A percentile compares a stretch with the other conserved stretches of the same genome.
Conservation (phyloP, 1,139 yeast genomes). For the Dujonia santamariae region DNA sequence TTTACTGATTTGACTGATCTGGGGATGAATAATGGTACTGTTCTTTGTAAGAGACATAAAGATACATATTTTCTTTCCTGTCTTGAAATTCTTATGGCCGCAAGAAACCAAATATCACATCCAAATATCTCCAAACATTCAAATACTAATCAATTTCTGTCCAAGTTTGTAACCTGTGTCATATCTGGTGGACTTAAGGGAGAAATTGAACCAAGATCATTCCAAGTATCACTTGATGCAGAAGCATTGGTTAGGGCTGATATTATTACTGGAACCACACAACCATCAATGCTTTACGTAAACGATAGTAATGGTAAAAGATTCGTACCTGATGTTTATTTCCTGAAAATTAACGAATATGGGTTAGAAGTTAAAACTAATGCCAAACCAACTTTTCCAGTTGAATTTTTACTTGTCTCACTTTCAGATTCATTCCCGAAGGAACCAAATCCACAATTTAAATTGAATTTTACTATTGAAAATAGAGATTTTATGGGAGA, state of each 20-base stretch:
- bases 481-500: conserved; percentile 75
- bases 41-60: conserved; percentile 87
- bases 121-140: conserved; percentile 69
- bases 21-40: conserved; percentile 84
- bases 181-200: conserved; percentile 82
- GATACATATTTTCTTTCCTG: conserved; percentile 88
- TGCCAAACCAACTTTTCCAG: conserved; percentile 96
- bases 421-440: conserved; percentile 91
- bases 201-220: conserved; percentile 86
- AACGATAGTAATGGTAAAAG: conserved; percentile 60
- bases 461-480: conserved; percentile 62
- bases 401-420: conserved; percentile 84
- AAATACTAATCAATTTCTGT: conserved; percentile 62
- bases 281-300: conserved; percentile 84
- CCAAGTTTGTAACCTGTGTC: conserved; percentile 92
- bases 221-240: conserved; percentile 85
- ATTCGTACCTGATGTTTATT: conserved; percentile 93
- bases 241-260: conserved; percentile 89
- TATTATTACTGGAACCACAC: conserved; percentile 81
- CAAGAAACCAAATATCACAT: conserved; percentile 63
- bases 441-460: conserved; percentile 51
- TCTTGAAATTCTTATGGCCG: conserved; percentile 83
- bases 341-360: conserved; percentile 82
- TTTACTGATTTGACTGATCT: conserved; percentile 90
- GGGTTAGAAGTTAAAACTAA: conserved; percentile 81